Evolutionary conservation across 768 basidiomycete species (phyloP), one percentile per base, ranked within the genome.

Genomic region (Chalciporus chontae): DNA sequence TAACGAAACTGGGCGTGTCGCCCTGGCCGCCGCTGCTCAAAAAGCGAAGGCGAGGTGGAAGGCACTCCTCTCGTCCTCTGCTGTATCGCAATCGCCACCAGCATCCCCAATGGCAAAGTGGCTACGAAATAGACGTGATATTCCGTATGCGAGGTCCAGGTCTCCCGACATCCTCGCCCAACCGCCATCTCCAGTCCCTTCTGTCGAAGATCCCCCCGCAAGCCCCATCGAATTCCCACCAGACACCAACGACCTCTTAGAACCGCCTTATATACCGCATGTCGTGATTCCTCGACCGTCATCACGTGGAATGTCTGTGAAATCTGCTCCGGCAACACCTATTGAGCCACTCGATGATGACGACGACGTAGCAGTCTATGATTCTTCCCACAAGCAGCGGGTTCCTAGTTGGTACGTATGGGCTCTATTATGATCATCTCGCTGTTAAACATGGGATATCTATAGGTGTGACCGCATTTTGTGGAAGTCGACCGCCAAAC

Each of bases 381-480:
- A 92, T 66, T 83, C 85, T 23, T 91, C 89, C 9, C 73, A 79
- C 58, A 91, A 92, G 66, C 79, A 81, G 58, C 83, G 90, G 17
- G 90, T 91, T 21, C 90, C 90, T 5, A 89, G 88, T 65, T 91
- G 90, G 90, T 87, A 56, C 42, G 81, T 70, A 26, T 29, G 10
- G n/a, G 43, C 36, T 27, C 39, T 40, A 10, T 29, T 45, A 27
- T 26, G 23, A 40, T 36, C 2, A 10, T 23, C 6, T 32, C 26
- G 38, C 23, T 50, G 40, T 50, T 51, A 23, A 63, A 42, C 36
- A 11, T 31, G 29, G 26, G 32, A 29, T 19, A n/a, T 5, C 34
- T 51, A 7, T 45, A 88, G 87, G 87, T 92, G 90, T 60, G 90
- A 92, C 63, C 81, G 90, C 17, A 87, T 92, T 40, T 68, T 92